Evolutionary conservation across 441 rosid genomes (phyloP), one percentile per base, ranked within the genome.

Genomic region (Codiaeum variegatum): DNA sequence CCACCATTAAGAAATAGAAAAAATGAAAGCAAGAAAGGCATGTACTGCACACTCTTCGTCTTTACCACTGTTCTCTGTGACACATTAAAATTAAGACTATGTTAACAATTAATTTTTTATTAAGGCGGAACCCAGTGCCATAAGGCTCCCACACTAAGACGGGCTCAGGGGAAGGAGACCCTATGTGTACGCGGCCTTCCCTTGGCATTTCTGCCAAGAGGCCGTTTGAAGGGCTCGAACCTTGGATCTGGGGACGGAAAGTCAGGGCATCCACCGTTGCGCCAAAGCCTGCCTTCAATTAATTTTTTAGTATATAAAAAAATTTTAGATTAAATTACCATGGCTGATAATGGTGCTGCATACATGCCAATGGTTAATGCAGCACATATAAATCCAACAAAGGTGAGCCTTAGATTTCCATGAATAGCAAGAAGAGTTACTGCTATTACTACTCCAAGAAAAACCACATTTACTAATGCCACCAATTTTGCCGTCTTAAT

Each of bases 11-110:
- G 81, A 65, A 84, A 83, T 40, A 88, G 78, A 80, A 78, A 81
- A 67, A 87, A 84, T 2, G 87, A 84, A 70, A 88, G 87, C 46
- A 84, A 69, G 62, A 88, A 88, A 0, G 93, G 91, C 93, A 87
- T 85, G 81, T 83, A 88, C 79, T 79, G 80, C 21, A 88, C 93
- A 44, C 89, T 85, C 71, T 70, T 72, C 0, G 86, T 87, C 77
- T 54, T 65, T 47, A 88, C 62, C 69, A 88, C 88, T 5, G 68
- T 67, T 71, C 79, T 75, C 91, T 88, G 82, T 72, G 26, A 18
- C 24, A 31, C 1, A 5, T 40, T 3, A 21, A 36, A 16, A 52
- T 52, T 0, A 26, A n/a, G 26, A 6, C 13, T 49, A 46, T 7
- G 42, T 10, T 29, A n/a, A 62, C 18, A 29, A 15, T 32, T n/a